phyloP scores from a whole-genome alignment of 1,284 basidiomycete genomes.

The Ganoderma lucidum region DNA sequence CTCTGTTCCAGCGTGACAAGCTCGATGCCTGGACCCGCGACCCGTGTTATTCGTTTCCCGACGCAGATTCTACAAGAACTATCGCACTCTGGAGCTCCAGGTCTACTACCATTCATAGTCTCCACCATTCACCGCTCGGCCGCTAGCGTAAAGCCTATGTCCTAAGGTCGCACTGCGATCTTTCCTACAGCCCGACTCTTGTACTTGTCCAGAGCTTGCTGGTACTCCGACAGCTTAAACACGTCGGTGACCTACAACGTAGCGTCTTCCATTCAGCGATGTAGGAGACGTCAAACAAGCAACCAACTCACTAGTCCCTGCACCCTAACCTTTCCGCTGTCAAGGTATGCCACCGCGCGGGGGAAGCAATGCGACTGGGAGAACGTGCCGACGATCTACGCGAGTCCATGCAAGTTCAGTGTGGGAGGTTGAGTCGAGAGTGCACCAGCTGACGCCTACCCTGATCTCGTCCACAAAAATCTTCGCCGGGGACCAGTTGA shows the following conservation, averaged over 20 bases:
- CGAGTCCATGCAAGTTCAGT: not conserved
- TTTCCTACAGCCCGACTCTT: constrained; percentile 73
- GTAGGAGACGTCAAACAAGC: not conserved
- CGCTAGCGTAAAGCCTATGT: not conserved
- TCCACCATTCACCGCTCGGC: too few relatives aligned
- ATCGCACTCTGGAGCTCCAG: too few relatives aligned
- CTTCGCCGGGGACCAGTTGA: constrained; percentile 86
- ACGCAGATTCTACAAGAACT: too few relatives aligned
- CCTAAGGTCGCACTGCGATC: constrained; percentile 65
- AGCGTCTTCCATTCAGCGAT: not conserved
- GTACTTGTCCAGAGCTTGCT: constrained; percentile 87
- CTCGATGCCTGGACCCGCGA: too few relatives aligned
- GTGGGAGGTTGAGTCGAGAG: not conserved
- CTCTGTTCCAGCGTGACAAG: too few relatives aligned
- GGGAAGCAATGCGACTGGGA: constrained; percentile 89
- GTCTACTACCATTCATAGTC: not conserved
- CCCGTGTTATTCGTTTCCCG: too few relatives aligned
- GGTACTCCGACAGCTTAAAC: constrained; percentile 81
- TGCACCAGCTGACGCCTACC: constrained; percentile 38
- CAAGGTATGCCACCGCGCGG: constrained; percentile 87
- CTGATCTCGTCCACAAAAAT: constrained; percentile 88
- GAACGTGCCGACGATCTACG: constrained; percentile 85
- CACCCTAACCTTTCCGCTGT: constrained; percentile 82
- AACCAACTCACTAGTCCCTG: constrained; percentile 74
- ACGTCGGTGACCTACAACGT: constrained; percentile 66